phyloP scores from a whole-genome alignment of 768 basidiomycete genomes.

The Pleurotus citrinopileatus region DNA sequence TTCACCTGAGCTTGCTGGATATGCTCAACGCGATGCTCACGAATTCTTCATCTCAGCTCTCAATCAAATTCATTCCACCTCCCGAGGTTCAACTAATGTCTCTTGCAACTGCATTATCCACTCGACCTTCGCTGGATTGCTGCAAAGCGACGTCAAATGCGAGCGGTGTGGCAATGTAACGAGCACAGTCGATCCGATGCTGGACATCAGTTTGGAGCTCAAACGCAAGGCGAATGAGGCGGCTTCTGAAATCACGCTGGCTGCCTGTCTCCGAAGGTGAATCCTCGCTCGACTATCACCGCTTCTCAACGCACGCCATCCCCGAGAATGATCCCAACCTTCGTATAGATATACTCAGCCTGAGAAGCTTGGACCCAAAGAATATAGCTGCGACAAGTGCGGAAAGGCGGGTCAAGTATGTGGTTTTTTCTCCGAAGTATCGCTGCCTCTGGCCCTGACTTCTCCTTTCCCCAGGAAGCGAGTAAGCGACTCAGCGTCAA shows the following conservation, averaged over 20 bases:
- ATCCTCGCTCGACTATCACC: conserved; percentile 14
- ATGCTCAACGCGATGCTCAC: conserved; percentile 94
- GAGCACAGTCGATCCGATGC: conserved; percentile 81
- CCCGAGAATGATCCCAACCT: conserved; percentile 3
- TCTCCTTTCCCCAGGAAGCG: conserved; percentile 50
- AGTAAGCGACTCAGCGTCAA: conserved; percentile 84
- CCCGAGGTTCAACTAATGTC: conserved; percentile 69
- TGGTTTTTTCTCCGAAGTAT: conserved; percentile 10
- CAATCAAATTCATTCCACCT: conserved; percentile 83
- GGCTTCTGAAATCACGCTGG: conserved; percentile 59
- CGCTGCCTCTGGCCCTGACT: conserved; percentile 8
- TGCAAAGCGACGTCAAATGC: conserved; percentile 89
- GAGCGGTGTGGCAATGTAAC: conserved; percentile 79
- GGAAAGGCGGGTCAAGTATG: conserved; percentile 63
- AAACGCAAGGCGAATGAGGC: conserved; percentile 48
- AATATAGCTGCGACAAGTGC: conserved; percentile 84
- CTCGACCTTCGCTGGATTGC: conserved; percentile 79
- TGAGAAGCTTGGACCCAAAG: conserved; percentile 79
- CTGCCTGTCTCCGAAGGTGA: conserved; percentile 72
- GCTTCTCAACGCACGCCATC: not conserved
- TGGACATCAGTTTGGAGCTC: conserved; percentile 88
- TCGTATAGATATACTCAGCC: conserved; percentile 74
- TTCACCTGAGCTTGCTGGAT: conserved; percentile 81
- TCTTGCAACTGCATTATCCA: conserved; percentile 92
- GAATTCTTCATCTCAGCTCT: conserved; percentile 82